Base-by-base conservation (phyloP, 441 rosid species). In the Populus hybrid region DNA sequence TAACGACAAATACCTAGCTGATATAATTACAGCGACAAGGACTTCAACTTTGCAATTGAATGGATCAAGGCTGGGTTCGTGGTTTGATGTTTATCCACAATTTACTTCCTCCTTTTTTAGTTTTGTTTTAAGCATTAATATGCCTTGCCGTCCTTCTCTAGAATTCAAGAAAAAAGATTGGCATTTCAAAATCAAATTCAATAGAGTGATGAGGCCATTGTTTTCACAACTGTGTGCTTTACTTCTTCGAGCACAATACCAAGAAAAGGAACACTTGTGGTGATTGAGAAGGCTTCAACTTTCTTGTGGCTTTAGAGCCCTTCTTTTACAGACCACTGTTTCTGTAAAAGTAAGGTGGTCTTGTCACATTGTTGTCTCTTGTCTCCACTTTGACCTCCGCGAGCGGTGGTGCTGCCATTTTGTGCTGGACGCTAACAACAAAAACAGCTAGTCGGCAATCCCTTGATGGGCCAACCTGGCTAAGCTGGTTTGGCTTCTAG, bases 381-480 rank as follows among this genome's bases (percentile, higher is more conserved):
- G 63, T 61, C 66, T 61, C 66, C 26, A 21, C 28, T 61, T 21
- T 21, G 66, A 61, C 66, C 66, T 21, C 0, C 28, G 4, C 6
- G 0, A 4, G 28, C n/a, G 23, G 36, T 34, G 36, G 36, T 34
- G 36, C 57, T 1, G 6, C 1, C 4, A 3, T 21, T 10, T 61
- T 21, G 6, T 21, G 28, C 1, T 9, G 14, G 26, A 61, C 72
- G 74, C 69, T 70, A 46, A 21, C 78, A 76, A 18, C 70, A 70
- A 68, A 77, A 79, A 76, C 54, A 12, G 72, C 72, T 67, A 59
- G 87, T 75, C 79, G 73, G 81, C 83, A 76, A 67, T 67, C 72
- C 84, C 88, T 75, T 38, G 65, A 76, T 64, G 81, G 85, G 24
- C 85, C 82, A 76, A 67, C 69, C 73, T 76, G 74, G 80, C 77